Conservation (phyloP, 352 stramenopile species). For the Phytophthora cactorum region DNA sequence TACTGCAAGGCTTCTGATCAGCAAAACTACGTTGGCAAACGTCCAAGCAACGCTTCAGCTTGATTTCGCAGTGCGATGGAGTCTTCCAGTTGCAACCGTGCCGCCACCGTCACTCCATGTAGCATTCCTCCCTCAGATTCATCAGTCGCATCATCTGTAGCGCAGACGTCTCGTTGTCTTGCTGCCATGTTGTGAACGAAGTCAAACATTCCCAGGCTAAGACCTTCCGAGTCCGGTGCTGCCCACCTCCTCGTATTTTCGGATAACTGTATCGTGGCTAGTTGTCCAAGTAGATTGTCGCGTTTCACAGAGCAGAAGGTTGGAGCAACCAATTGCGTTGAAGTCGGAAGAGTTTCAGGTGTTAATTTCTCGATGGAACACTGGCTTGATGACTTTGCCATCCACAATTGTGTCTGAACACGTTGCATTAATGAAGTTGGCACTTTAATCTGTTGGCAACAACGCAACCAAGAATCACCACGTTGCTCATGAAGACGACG, state of each 20-base stretch:
- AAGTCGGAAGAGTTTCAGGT: not conserved
- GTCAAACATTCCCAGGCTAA: slow-evolving; percentile 19
- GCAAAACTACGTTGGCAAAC: not conserved
- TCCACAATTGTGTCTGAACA: slow-evolving; percentile 24
- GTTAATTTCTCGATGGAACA: not conserved
- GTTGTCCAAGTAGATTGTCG: slow-evolving; percentile 26
- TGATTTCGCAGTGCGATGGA: slow-evolving; percentile 23
- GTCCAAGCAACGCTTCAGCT: slow-evolving; percentile 13
- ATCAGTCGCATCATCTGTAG: not conserved
- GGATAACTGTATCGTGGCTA: slow-evolving; percentile 32
- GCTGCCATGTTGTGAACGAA: slow-evolving; percentile 15
- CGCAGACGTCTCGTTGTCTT: slow-evolving; percentile 18
- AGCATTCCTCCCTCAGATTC: slow-evolving; percentile 8
- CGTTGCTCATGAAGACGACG: not conserved
- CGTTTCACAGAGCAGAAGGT: slow-evolving; percentile 44
- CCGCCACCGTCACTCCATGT: slow-evolving; percentile 10
- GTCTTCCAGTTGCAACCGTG: slow-evolving; percentile 30
- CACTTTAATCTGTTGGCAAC: slow-evolving; percentile 5
- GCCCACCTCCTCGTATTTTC: slow-evolving; percentile 5
- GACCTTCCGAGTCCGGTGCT: slow-evolving; percentile 1
- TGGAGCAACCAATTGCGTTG: not conserved
- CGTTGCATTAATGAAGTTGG: slow-evolving; percentile 23
- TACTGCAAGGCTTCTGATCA: not conserved
- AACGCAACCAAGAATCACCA: not conserved
- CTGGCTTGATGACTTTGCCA: slow-evolving; percentile 8